Conservation (phyloP, 306 rosid species). For the Quercus wislizeni region DNA sequence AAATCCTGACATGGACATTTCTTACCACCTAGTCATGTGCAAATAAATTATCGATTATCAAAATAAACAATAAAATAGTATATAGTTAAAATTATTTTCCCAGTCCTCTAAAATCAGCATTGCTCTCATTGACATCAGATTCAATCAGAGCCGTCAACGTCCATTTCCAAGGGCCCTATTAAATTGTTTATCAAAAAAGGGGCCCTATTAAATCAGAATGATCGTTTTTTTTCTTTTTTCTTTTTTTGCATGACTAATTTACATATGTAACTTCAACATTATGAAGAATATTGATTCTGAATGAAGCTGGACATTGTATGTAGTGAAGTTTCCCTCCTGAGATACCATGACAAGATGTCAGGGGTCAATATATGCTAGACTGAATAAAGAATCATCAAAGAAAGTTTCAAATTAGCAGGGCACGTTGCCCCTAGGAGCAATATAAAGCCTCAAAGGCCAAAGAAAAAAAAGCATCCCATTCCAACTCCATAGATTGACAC, state of each 20-base stretch:
- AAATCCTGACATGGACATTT: background rate
- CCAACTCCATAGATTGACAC: conserved; percentile 9
- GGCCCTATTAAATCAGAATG: background rate
- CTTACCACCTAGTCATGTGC: background rate
- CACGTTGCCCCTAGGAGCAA: conserved; percentile 19
- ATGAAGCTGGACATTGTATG: conserved; percentile 31
- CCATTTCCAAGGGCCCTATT: too few species aligned
- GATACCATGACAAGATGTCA: conserved; percentile 10
- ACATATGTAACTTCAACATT: conserved; percentile 5
- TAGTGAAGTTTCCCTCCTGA: conserved; percentile 20
- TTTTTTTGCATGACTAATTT: background rate
- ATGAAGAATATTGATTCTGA: conserved; percentile 36
- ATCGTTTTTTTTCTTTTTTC: background rate
- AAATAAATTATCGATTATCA: background rate
- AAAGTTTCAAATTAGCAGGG: conserved; percentile 7
- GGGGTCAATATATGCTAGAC: conserved; percentile 13
- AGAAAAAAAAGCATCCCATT: conserved; percentile 21
- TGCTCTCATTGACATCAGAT: too few species aligned
- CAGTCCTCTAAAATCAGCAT: too few species aligned
- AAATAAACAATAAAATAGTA: background rate
- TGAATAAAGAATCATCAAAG: conserved; percentile 9
- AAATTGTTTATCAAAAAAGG: too few species aligned
- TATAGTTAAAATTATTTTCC: too few species aligned
- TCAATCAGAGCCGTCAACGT: too few species aligned
- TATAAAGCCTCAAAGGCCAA: conserved; percentile 37